Evolutionary conservation across 1,284 basidiomycete genomes (phyloP).

Genomic region (Moesziomyces globuligerus): DNA sequence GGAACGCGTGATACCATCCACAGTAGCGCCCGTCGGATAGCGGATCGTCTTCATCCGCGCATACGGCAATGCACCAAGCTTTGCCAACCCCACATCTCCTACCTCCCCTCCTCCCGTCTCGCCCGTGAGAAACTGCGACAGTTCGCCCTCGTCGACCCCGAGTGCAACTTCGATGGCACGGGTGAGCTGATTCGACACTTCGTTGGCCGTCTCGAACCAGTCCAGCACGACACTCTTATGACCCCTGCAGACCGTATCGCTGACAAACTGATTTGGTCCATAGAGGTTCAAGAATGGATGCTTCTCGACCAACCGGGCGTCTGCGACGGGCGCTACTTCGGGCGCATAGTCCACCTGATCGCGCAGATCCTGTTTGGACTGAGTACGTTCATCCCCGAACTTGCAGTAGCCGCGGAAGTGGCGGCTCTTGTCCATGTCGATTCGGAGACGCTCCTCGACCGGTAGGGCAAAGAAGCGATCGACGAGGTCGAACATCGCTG

Average conservation of each 20-base stretch:
- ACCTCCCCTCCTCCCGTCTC: slow-evolving; percentile 1
- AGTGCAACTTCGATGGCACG: slow-evolving; percentile 52
- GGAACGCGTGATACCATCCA: slow-evolving; percentile 44
- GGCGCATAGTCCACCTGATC: slow-evolving; percentile 52
- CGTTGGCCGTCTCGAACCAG: slow-evolving; percentile 37
- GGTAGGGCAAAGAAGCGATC: slow-evolving; percentile 46
- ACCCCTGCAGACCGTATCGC: slow-evolving; percentile 23
- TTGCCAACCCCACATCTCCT: slow-evolving; percentile 4
- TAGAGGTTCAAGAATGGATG: slow-evolving; percentile 47
- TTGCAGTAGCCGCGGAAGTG: slow-evolving; percentile 58
- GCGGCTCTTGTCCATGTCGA: slow-evolving; percentile 45
- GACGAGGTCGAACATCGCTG: slow-evolving; percentile 36
- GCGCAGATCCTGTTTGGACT: slow-evolving; percentile 39
- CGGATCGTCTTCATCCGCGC: slow-evolving; percentile 59
- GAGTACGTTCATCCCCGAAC: slow-evolving; percentile 55
- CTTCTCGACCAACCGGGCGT: slow-evolving; percentile 4
- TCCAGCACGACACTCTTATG: slow-evolving; percentile 27
- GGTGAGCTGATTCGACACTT: slow-evolving; percentile 43
- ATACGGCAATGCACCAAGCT: slow-evolving; percentile 36
- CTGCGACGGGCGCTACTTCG: slow-evolving; percentile 12
- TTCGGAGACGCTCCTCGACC: slow-evolving; percentile 20
- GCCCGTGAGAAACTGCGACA: slow-evolving; percentile 38
- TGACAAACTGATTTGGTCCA: slow-evolving; percentile 57
- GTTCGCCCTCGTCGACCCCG: slow-evolving; percentile 26
- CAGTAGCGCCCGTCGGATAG: slow-evolving; percentile 39